Evolutionary conservation across 352 stramenopile species (phyloP).

Genomic region (Phytophthora ramorum): DNA sequence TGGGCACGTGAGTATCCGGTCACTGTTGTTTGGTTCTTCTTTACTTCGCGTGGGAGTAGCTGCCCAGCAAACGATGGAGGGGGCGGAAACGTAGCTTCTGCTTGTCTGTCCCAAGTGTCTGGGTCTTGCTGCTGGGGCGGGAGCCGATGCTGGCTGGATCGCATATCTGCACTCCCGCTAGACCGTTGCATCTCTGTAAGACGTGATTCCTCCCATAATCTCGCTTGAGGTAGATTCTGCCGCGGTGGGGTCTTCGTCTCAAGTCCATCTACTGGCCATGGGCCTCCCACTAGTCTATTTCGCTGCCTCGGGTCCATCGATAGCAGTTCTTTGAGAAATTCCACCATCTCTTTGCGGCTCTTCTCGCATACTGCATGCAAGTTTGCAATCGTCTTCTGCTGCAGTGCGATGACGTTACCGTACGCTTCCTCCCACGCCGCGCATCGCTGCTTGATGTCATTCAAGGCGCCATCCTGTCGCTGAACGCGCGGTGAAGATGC

Average conservation of each 20-base stretch:
- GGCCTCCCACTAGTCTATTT: conserved; percentile 21
- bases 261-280: not conserved
- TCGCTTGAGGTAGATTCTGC: conserved; percentile 1
- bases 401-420: conserved; percentile 69
- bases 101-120: conserved; percentile 24
- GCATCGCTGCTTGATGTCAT: conserved; percentile 44
- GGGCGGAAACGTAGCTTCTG: not conserved
- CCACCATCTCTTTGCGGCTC: conserved; percentile 46
- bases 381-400: conserved; percentile 79
- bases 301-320: conserved; percentile 50
- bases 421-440: conserved; percentile 78
- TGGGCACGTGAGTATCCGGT: not conserved
- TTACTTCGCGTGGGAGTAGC: conserved; percentile 1
- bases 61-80: conserved; percentile 2
- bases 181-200: conserved; percentile 7
- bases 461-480: conserved; percentile 18
- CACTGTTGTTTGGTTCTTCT: conserved; percentile 3
- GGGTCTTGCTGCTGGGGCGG: conserved; percentile 68
- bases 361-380: conserved; percentile 64
- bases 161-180: conserved; percentile 7
- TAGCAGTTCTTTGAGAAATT: conserved; percentile 63
- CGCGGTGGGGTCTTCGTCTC: conserved; percentile 17
- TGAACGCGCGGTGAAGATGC: conserved; percentile 15
- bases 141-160: conserved; percentile 39
- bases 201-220: conserved; percentile 14